Percentiles rank a stretch among this genome's conserved stretches.
Evolutionary conservation across 768 basidiomycete species (phyloP).

Genomic region (Clitopilus passeckerianus): DNA sequence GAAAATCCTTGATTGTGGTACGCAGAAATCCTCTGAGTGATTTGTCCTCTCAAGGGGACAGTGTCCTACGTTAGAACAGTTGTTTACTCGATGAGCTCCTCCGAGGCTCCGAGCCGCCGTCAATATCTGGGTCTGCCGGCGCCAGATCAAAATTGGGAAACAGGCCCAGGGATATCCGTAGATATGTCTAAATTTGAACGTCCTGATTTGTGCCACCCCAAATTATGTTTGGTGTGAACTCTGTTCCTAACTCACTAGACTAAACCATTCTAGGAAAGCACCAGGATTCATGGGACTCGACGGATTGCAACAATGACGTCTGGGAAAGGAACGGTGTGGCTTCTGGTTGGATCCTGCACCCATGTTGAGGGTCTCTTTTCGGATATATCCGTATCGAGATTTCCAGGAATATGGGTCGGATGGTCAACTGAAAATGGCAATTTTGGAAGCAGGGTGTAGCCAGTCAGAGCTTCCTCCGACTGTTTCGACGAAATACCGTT

Average conservation of each 20-base stretch:
- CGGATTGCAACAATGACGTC: not conserved
- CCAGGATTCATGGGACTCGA: not conserved
- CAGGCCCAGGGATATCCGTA: not conserved
- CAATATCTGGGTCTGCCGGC: not conserved
- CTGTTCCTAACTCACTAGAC: not conserved
- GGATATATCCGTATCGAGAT: slow-evolving; percentile 48
- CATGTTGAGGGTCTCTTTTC: slow-evolving; percentile 19
- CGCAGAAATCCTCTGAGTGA: not conserved
- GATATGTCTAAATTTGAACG: not conserved
- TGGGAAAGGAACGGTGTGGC: not conserved
- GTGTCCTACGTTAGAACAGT: not conserved
- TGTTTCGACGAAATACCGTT: slow-evolving; percentile 39
- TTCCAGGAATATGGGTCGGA: slow-evolving; percentile 34
- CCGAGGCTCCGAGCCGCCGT: not conserved
- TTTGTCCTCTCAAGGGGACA: not conserved
- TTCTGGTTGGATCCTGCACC: not conserved
- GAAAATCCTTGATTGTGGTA: slow-evolving; percentile 6
- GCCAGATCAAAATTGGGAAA: not conserved
- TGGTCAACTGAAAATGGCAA: slow-evolving; percentile 35
- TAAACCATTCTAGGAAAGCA: not conserved
- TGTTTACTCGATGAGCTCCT: not conserved
- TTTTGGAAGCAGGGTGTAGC: slow-evolving; percentile 24
- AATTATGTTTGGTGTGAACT: not conserved
- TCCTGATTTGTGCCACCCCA: not conserved
- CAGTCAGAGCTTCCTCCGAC: slow-evolving; percentile 37